Evolutionary conservation across 2,329 filamentous ascomycete genomes (phyloP), one percentile per base, ranked within the genome.

Genomic region (Cercospora janseana): DNA sequence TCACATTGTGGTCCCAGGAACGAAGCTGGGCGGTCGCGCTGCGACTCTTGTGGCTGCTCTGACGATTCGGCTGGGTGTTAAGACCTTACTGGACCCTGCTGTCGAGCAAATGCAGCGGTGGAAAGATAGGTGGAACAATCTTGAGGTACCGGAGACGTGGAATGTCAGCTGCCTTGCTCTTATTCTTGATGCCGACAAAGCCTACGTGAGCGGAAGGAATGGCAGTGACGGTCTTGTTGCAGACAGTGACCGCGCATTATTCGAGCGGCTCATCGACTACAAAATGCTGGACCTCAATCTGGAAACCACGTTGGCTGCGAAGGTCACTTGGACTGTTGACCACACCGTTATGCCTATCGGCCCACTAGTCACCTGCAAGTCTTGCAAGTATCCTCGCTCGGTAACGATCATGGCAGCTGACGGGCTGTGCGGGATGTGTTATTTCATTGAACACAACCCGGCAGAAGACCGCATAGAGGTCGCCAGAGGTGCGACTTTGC

Each of bases 1-100:
- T 7, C 52, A 55, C 18, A 52, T 55, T 27, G 52, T 55, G 13
- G 52, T 55, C 21, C 52, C 52, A 12, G 52, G 52, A 12, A 55
- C 52, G 12, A 52, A 52, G 41, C 23, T 55, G 4, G 35, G 34
- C 3, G 48, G 42, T 6, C 34, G 52, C 15, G 26, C 42, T 16
- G 47, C 35, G 15, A 43, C 52, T 20, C 18, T 54, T n/a, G 42
- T 54, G 21, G 52, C 48, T 9, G 48, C 52, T 6, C 28, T 54
- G n/a, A 29, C 43, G 10, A 47, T 54, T 18, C 48, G 52, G 4
- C n/a, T 54, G 34, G 52, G 52, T 8, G 26, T 54, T 3, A 40
- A 47, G 32, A 28, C 52, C 4, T 48, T 54, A 5, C 10, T 32
- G 24, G n/a, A 45, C 18, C 49, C 52, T 23, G 52, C 49, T 42